Evolutionary conservation across 768 basidiomycete genomes (phyloP), one percentile per base, ranked within the genome.

Genomic region (Suillus discolor): DNA sequence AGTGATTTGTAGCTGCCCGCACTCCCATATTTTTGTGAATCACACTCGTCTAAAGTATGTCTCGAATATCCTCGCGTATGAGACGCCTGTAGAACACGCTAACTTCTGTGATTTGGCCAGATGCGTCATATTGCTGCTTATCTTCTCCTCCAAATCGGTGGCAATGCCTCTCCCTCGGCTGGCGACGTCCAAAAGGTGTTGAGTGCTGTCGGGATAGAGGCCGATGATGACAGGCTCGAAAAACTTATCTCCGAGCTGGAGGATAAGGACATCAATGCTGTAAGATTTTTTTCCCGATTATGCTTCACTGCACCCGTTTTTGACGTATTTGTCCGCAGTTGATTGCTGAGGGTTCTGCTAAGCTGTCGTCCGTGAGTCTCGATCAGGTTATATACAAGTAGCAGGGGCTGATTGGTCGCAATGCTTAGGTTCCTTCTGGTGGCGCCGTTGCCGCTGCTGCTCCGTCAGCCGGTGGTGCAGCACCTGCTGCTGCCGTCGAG

Each of bases 51-150:
- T 69, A 85, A 87, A 85, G 87, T 87, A 69, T 62, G 80, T 71
- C 15, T 25, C 20, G 28, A 28, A 31, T 63, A 42, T 38, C 66
- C 5, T 45, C 16, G 25, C 25, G 41, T 20, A 62, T 9, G 25
- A 28, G 28, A 65, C 55, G 6, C 31, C 31, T 62, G 11, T 61
- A 57, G 42, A 25, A 61, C 36, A 47, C 44, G 7, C 51, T 47
- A 55, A 63, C 49, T 51, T 39, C 7, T 41, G 63, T 54, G 64
- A 51, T 13, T 62, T 49, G 20, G 13, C 38, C 71, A 92, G 91
- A 95, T 95, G 93, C 92, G 92, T 81, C 82, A 95, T 77, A 83
- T 98, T 79, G 96, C 95, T 82, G 94, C 95, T 71, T 99, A 97
- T 85, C 89, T 99, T 67, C 94, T 99, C 78, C 95, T 98, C 82